A percentile compares a stretch with the other conserved stretches of the same genome.
Conservation (phyloP, 2,329 filamentous ascomycete species). For the Trichoderma afroharzianum region DNA sequence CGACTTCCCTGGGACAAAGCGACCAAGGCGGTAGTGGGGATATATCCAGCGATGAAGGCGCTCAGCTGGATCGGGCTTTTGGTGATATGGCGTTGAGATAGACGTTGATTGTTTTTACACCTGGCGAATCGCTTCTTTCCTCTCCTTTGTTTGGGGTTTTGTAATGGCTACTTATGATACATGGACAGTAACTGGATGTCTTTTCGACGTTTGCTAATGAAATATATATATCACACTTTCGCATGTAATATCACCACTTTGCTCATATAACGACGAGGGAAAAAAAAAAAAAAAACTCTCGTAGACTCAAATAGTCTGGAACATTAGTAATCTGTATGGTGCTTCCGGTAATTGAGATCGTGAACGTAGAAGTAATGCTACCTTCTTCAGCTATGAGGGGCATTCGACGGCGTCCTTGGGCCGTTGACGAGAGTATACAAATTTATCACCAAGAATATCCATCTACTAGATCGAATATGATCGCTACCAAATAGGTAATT, state of each 20-base stretch:
- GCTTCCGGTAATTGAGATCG: background rate
- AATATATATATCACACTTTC: background rate
- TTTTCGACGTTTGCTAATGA: background rate
- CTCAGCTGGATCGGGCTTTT: conserved; percentile 57
- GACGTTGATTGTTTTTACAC: background rate
- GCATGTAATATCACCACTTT: background rate
- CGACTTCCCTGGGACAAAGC: conserved; percentile 13
- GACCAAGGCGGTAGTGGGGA: conserved; percentile 21
- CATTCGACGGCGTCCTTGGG: background rate
- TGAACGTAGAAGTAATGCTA: background rate
- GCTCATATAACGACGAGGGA: background rate
- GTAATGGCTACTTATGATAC: background rate
- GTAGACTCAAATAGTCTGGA: background rate
- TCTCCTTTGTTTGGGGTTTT: background rate
- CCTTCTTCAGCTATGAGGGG: background rate
- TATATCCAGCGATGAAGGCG: conserved; percentile 47
- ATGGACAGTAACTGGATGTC: background rate
- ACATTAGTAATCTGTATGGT: background rate
- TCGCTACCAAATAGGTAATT: background rate
- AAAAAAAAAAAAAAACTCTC: background rate
- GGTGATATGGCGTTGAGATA: conserved; percentile 42
- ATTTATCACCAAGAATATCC: background rate
- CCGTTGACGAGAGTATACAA: background rate
- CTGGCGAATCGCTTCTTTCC: background rate
- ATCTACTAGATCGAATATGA: background rate